Evolutionary conservation across 2,329 filamentous ascomycete species (phyloP), one percentile per base, ranked within the genome.

Genomic region (Ophiostoma perfectum): DNA sequence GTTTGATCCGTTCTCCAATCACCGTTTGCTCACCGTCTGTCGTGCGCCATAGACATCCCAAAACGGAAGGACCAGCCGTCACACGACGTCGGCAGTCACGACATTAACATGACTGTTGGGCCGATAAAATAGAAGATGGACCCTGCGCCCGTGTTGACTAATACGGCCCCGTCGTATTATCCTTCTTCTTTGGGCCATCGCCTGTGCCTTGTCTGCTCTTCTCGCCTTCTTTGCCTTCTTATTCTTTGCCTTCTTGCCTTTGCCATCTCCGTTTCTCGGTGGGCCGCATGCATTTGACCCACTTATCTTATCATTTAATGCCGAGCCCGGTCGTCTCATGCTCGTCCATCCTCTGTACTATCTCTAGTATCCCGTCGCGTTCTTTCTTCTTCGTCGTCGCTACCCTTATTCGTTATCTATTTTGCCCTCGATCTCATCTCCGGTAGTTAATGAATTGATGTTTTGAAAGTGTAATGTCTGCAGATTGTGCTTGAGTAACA

Each of bases 201-300:
- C 58, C 16, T 8, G n/a, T n/a, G n/a, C n/a, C n/a, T 62, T 27
- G 27, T 27, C 27, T 27, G 27, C 27, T 27, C 27, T 27, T 27
- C 27, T 27, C 27, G 27, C 27, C 27, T 27, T 27, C 27, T 27
- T 27, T 60, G 55, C 55, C 55, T 3, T 27, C 27, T 27, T 27
- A 27, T 27, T 27, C 27, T 60, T 60, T 14, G 27, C 58, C 58
- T 42, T 55, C n/a, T 18, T 4, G 6, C 47, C 14, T 55, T 8
- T 38, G 12, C 42, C 55, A 16, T 39, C 60, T 63, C 60, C 60
- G 60, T 63, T 62, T 63, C 60, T 63, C 60, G 60, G 60, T 42
- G 60, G 60, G 16, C 58, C 58, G 58, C 60, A 63, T 44, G 9
- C 39, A 4, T 11, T 5, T 9, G 60, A 16, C 16, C 60, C 39